Base-by-base conservation (phyloP, 805 yeast species). In the Lachancea fermentati region DNA sequence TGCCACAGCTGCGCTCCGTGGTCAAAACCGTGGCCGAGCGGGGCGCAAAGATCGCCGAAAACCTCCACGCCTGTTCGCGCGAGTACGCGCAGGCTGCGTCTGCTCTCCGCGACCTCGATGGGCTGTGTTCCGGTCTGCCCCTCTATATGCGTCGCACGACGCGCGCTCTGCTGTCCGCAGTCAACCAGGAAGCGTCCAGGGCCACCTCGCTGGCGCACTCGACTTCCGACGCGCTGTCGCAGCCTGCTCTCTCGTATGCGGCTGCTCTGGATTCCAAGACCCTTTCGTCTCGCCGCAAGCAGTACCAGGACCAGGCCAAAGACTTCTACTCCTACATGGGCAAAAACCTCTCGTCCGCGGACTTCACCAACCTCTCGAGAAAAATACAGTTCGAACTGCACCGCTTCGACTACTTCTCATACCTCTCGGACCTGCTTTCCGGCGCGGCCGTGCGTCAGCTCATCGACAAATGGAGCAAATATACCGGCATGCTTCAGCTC, bases 351-450 rank as follows among this genome's bases (percentile, higher is more conserved):
- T 30, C 36, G n/a, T 26, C 31, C 24, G 17, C 42, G 30, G 33
- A 33, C 43, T 8, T 37, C 13, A 19, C 40, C 4, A 39, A 35
- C 41, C 4, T 36, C 4, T 19, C 45, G 34, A 28, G 25, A 14
- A 48, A 44, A 22, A 36, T 37, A 4, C 43, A 46, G 15, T 48
- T 46, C 38, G 52, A 49, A 19, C 35, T 49, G 25, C 30, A 42
- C 13, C 34, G 52, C 15, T 33, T 46, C 24, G 50, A 49, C 17
- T 49, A 44, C 32, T 47, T 42, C 17, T 39, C 44, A 17, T 44
- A 31, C 36, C 25, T 40, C 9, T 30, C 39, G 7, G 43, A 34
- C 13, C 26, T 34, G 15, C n/a, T 40, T 12, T 30, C 30, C 13
- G 43, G 43, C 2, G 13, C 28, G 14, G 14, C 32, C 8, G 36